A percentile compares a stretch with the other conserved stretches of the same genome.
phyloP scores from a whole-genome alignment of 163 green algal genomes.

The Prototheca cutis region DNA sequence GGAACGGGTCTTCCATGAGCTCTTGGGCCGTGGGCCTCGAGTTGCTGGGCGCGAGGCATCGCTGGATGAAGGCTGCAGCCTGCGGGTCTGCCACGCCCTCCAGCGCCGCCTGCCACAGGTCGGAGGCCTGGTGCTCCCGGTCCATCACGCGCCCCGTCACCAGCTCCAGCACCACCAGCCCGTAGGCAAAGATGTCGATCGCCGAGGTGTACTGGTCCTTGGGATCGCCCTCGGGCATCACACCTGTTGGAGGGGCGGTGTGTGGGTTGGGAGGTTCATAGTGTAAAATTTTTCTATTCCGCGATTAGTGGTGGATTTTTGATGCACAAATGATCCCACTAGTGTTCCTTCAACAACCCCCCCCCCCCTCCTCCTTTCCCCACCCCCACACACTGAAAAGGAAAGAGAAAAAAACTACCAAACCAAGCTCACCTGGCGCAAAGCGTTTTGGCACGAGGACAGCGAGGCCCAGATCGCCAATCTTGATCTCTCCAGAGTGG shows the following conservation, averaged over 20 bases:
- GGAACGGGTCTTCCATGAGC: constrained; percentile 54
- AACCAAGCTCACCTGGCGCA: constrained; percentile 15
- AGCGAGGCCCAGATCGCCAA: constrained; percentile 80
- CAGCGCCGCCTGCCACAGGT: constrained; percentile 43
- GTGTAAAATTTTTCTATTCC: too few relatives aligned
- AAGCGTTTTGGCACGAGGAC: constrained; percentile 72
- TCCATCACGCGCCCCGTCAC: constrained; percentile 55
- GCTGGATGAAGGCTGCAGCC: constrained; percentile 34
- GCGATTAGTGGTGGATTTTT: too few relatives aligned
- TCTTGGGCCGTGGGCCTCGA: constrained; percentile 44
- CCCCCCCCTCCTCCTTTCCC: too few relatives aligned
- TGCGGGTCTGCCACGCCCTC: constrained; percentile 39
- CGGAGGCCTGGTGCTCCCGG: constrained; percentile 4
- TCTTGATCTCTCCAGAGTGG: constrained; percentile 91
- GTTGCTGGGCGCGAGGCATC: constrained; percentile 48
- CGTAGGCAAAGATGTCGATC: constrained; percentile 87
- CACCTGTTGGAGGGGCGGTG: too few relatives aligned
- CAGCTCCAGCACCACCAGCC: constrained; percentile 61
- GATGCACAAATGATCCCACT: too few relatives aligned
- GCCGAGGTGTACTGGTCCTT: constrained; percentile 44
- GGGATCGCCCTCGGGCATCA: constrained; percentile 41
- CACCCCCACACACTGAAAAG: too few relatives aligned
- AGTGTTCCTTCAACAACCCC: too few relatives aligned
- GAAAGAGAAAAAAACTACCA: too few relatives aligned
- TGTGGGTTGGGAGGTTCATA: too few relatives aligned